phyloP scores from a whole-genome alignment of 352 stramenopile genomes.

The Phytopythium ostracodes region DNA sequence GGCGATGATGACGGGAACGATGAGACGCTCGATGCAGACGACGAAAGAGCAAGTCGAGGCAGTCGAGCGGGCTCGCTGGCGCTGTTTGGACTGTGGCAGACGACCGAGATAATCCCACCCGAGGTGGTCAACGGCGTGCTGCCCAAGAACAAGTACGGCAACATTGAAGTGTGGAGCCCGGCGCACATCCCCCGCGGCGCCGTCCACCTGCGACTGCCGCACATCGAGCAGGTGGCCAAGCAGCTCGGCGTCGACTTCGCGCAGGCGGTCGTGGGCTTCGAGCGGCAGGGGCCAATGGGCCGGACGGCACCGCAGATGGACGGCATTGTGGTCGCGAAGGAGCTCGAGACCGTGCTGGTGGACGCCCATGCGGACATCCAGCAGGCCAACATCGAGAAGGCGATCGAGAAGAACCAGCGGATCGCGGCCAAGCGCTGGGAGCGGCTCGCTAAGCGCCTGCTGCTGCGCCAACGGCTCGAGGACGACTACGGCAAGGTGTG shows the following conservation, averaged over 20 bases:
- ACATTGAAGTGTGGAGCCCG: slow-evolving; percentile 84
- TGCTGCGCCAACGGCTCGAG: slow-evolving; percentile 68
- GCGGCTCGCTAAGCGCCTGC: slow-evolving; percentile 54
- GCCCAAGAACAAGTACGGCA: slow-evolving; percentile 85
- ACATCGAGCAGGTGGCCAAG: slow-evolving; percentile 57
- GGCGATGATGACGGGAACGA: slow-evolving; percentile 14
- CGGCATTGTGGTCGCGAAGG: slow-evolving; percentile 63
- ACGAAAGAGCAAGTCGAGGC: neutral
- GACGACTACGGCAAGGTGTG: slow-evolving; percentile 66
- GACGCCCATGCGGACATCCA: slow-evolving; percentile 68
- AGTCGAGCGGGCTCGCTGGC: slow-evolving; percentile 13
- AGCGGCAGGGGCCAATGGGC: slow-evolving; percentile 29
- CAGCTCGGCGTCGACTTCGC: slow-evolving; percentile 79
- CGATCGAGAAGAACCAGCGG: slow-evolving; percentile 60
- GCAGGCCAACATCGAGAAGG: slow-evolving; percentile 66
- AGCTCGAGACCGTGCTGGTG: slow-evolving; percentile 38
- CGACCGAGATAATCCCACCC: slow-evolving; percentile 40
- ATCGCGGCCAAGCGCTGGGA: slow-evolving; percentile 59
- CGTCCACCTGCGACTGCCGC: slow-evolving; percentile 58
- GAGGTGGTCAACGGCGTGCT: slow-evolving; percentile 54
- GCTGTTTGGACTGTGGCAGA: slow-evolving; percentile 83
- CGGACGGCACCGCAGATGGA: slow-evolving; percentile 63
- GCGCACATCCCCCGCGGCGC: slow-evolving; percentile 52
- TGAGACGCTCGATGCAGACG: neutral
- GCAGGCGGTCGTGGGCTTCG: slow-evolving; percentile 77